Percentiles rank a stretch among this genome's conserved stretches.
phyloP scores from a whole-genome alignment of 495 filamentous ascomycete genomes.

The Viridothelium virens region DNA sequence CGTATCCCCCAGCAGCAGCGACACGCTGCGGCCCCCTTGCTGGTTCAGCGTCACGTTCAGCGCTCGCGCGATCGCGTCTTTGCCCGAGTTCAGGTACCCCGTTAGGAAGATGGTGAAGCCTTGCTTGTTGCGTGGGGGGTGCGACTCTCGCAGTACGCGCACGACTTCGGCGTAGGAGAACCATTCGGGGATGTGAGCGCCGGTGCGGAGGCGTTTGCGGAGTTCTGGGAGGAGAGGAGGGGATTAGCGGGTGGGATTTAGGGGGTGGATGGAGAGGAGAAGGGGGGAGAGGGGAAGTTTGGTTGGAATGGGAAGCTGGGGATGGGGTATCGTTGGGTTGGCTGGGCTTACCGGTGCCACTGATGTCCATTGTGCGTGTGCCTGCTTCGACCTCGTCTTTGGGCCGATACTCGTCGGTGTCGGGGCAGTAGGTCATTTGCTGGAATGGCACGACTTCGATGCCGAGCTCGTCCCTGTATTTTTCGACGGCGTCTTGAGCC shows the following conservation, averaged over 20 bases:
- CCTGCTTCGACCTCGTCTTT: constrained; percentile 80
- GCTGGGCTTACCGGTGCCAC: constrained; percentile 53
- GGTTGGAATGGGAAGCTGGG: not conserved
- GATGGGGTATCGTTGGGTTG: not conserved
- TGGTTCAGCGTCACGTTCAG: constrained; percentile 97
- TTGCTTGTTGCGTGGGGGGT: constrained; percentile 78
- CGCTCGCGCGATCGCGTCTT: constrained; percentile 91
- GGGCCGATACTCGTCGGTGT: constrained; percentile 91
- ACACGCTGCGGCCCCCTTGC: constrained; percentile 90
- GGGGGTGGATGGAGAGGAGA: too few species aligned
- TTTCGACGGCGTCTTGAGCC: constrained; percentile 94
- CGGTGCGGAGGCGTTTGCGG: constrained; percentile 77
- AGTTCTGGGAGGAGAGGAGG: constrained; percentile 50
- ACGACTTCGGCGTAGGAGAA: constrained; percentile 99
- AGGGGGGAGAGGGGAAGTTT: not conserved
- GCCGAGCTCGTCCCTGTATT: constrained; percentile 89
- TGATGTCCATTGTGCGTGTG: constrained; percentile 89
- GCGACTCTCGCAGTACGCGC: constrained; percentile 86
- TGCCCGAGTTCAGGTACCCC: constrained; percentile 91
- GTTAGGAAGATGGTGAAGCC: constrained; percentile 98
- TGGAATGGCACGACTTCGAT: constrained; percentile 99
- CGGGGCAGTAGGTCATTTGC: constrained; percentile 97
- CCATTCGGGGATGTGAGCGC: constrained; percentile 94
- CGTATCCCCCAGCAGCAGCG: constrained; percentile 88
- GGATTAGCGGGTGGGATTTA: not conserved